These are phyloP conservation scores for Cetradonia linearis DNA, from an alignment of 495 filamentous ascomycete genomes.

Conservation along the genomic window DNA sequence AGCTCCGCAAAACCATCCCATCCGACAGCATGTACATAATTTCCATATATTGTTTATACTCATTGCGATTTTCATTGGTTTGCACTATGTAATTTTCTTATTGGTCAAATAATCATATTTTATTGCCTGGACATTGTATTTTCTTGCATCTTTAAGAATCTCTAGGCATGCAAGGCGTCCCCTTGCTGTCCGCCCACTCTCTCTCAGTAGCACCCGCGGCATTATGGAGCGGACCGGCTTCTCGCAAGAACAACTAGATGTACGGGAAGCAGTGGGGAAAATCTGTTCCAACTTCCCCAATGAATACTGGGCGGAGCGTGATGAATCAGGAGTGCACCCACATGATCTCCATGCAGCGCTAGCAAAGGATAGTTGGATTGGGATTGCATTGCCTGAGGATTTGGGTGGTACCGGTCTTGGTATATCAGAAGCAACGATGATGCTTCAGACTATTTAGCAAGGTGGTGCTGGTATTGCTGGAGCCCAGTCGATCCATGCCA, in stretches of 20 bases:
- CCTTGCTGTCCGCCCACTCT: slow-evolving; percentile 2
- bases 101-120: not conserved
- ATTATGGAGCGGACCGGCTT: slow-evolving; percentile 68
- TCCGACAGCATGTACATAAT: not conserved
- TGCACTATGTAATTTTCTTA: not conserved
- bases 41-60: not conserved
- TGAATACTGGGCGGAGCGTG: slow-evolving; percentile 62
- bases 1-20: not conserved
- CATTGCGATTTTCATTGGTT: not conserved
- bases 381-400: slow-evolving; percentile 63
- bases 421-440: slow-evolving; percentile 74
- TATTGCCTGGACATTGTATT: not conserved
- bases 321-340: slow-evolving; percentile 58
- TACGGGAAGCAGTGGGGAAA: slow-evolving; percentile 57
- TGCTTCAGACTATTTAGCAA: slow-evolving; percentile 75
- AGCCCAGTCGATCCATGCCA: slow-evolving; percentile 66
- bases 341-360: slow-evolving; percentile 63
- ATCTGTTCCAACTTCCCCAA: slow-evolving; percentile 56
- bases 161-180: not conserved
- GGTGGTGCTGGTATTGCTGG: slow-evolving; percentile 69
- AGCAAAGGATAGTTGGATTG: slow-evolving; percentile 74
- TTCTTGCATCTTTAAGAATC: not conserved
- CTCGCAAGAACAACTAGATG: slow-evolving; percentile 57
- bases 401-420: slow-evolving; percentile 65
- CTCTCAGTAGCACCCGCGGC: slow-evolving; percentile 3